A percentile compares a stretch with the other conserved stretches of the same genome.
Evolutionary conservation across 116 monocot genomes (phyloP).

Genomic region (Zostera marina): DNA sequence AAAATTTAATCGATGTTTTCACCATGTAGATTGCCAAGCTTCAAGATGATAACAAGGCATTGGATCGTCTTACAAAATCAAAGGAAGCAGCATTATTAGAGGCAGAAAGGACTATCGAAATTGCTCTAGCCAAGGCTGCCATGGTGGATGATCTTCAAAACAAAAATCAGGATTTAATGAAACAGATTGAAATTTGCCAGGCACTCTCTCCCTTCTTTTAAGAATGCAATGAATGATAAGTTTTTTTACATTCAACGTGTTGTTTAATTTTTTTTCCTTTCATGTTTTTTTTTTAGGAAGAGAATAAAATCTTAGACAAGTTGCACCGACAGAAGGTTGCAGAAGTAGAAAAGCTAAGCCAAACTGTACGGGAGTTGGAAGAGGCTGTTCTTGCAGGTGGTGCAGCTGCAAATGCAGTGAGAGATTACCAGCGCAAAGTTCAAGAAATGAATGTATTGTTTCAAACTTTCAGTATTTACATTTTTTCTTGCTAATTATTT

Average conservation of each 20-base stretch:
- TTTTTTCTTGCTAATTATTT: conserved; percentile 1
- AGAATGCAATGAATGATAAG: not conserved
- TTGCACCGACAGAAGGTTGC: conserved; percentile 90
- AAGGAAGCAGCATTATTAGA: conserved; percentile 82
- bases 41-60: conserved; percentile 82
- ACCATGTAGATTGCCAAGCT: conserved; percentile 48
- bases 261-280: not conserved
- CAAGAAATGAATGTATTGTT: conserved; percentile 30
- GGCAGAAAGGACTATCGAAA: conserved; percentile 60
- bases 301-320: conserved; percentile 90
- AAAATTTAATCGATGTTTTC: not conserved
- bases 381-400: conserved; percentile 90
- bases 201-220: conserved; percentile 1
- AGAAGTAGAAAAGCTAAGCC: conserved; percentile 91
- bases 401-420: conserved; percentile 86
- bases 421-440: conserved; percentile 91
- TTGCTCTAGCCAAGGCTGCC: conserved; percentile 69
- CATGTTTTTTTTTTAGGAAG: conserved; percentile 31
- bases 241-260: not conserved
- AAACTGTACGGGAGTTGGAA: conserved; percentile 80
- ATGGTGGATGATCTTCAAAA: conserved; percentile 85
- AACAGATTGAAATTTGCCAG: conserved; percentile 80
- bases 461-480: not conserved
- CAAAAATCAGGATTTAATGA: conserved; percentile 78
- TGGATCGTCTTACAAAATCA: conserved; percentile 77